phyloP scores from a whole-genome alignment of 495 filamentous ascomycete genomes.

The Aspergillus leporis region DNA sequence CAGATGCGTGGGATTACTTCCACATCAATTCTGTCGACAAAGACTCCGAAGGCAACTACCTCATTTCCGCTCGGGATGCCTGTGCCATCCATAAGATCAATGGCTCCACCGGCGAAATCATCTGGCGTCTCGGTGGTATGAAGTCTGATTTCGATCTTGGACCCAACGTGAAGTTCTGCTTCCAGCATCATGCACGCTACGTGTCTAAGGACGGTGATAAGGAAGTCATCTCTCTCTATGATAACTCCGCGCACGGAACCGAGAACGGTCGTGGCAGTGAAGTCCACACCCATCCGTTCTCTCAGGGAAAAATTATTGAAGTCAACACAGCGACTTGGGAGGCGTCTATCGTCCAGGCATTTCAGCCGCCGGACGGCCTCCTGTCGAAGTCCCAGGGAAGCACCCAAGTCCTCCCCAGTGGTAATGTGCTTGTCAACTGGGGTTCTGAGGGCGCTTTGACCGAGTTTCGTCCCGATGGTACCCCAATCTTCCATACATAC shows the following conservation, averaged over 20 bases:
- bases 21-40: constrained; percentile 43
- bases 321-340: constrained; percentile 51
- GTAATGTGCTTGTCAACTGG: constrained; percentile 57
- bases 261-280: constrained; percentile 44
- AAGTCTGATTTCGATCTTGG: constrained; percentile 43
- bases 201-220: constrained; percentile 41
- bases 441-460: constrained; percentile 54
- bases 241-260: constrained; percentile 49
- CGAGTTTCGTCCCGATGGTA: constrained; percentile 50
- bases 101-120: constrained; percentile 54
- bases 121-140: constrained; percentile 56
- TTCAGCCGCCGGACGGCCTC: constrained; percentile 48
- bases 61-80: constrained; percentile 57
- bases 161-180: constrained; percentile 51
- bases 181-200: constrained; percentile 60
- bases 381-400: constrained; percentile 58
- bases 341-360: constrained; percentile 45
- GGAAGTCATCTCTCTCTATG: constrained; percentile 52
- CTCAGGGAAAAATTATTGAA: constrained; percentile 56
- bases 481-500: constrained; percentile 47
- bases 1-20: constrained; percentile 46
- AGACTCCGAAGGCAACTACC: constrained; percentile 47
- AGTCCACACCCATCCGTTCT: constrained; percentile 43
- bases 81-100: constrained; percentile 57
- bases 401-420: constrained; percentile 54